Base-by-base conservation (phyloP, 2,329 filamentous ascomycete genomes). In the Thelonectria rubi region DNA sequence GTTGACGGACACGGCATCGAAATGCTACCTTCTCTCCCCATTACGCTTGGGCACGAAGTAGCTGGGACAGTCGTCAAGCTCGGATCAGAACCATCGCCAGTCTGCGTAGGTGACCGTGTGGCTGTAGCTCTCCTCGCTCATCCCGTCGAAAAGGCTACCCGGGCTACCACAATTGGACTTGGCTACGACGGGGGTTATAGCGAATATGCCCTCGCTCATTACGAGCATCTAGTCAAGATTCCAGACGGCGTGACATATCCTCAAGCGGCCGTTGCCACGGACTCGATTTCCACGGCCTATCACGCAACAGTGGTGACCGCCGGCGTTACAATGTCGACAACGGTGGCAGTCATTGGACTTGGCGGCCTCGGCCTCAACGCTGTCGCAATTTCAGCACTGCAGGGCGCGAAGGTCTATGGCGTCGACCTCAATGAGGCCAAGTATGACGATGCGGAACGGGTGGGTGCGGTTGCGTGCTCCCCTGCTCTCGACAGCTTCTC, bases 311-410 rank as follows among this genome's bases (percentile, higher is more conserved):
- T 63, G n/a, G 21, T 49, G 7, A 57, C 48, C 11, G 61, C 20
- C 5, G 53, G 52, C 15, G 52, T 61, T 15, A 37, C 24, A 9
- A 12, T 45, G n/a, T 52, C 47, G 8, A 49, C 53, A 32, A 63
- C 48, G 2, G 52, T 61, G 0, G 57, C 42, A 15, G 42, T 63
- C 58, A 60, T 60, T 20, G 61, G 57, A 3, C 12, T 63, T 2
- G 61, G 61, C 1, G 61, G 61, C 15, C 61, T 63, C 3, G 61
- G 61, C 2, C 61, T 63, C 37, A 63, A 63, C 18, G 57, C 47
- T 5, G 57, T 61, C 5, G 61, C 57, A 3, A 49, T 63, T 17
- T 51, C 61, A 2, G 47, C 48, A 3, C 42, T 63, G 1, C 42
- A 54, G 11, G 61, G 61, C 26, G 61, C 61, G 9, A 53, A 63